Percentiles rank a stretch among this genome's conserved stretches.
These are phyloP conservation scores for Coniella vitis DNA, from an alignment of 2,329 filamentous ascomycete species.

Conservation along the genomic window DNA sequence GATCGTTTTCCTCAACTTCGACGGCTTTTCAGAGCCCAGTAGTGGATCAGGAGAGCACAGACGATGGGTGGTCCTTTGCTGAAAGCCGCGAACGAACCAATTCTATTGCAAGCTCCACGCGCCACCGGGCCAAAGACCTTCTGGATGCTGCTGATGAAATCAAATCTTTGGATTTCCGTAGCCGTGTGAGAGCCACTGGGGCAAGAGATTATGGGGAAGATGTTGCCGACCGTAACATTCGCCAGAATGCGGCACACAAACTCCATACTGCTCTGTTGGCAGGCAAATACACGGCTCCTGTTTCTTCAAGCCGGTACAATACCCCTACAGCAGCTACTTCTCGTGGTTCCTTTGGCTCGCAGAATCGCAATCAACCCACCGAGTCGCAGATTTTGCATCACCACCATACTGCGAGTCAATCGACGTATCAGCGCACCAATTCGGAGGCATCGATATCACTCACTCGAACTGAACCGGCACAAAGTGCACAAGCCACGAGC, in stretches of 20 bases:
- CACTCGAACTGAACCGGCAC: background rate
- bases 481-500: background rate
- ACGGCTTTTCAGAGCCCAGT: slow-evolving; percentile 1
- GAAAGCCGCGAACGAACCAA: background rate
- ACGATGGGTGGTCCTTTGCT: background rate
- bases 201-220: slow-evolving; percentile 55
- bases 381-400: background rate
- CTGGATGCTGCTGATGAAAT: slow-evolving; percentile 52
- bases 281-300: background rate
- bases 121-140: slow-evolving; percentile 28
- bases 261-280: background rate
- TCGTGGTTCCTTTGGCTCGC: background rate
- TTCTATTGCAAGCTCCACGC: slow-evolving; percentile 8
- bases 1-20: slow-evolving; percentile 5
- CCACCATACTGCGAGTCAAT: background rate
- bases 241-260: slow-evolving; percentile 24
- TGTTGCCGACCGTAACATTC: slow-evolving; percentile 55
- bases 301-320: background rate
- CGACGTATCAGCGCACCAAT: background rate
- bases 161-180: slow-evolving; percentile 40
- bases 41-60: background rate
- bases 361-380: background rate
- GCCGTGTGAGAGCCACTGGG: slow-evolving; percentile 43
- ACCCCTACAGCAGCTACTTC: background rate
- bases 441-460: background rate